Evolutionary conservation across 805 yeast species (phyloP).

Genomic region (Yarrowia sp.): DNA sequence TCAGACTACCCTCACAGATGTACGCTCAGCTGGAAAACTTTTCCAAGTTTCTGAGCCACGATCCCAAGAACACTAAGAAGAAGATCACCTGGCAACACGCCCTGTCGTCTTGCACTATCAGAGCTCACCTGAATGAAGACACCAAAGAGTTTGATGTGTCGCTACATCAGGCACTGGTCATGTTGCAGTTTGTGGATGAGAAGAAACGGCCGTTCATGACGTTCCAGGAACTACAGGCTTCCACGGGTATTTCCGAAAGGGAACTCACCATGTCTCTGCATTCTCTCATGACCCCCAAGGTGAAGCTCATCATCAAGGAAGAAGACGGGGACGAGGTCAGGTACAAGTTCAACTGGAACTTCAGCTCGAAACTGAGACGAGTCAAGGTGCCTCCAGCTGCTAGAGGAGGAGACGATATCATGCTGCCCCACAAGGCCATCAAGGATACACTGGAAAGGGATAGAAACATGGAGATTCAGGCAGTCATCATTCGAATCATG

Average conservation of each 20-base stretch:
- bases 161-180: conserved; percentile 46
- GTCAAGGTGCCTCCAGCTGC: conserved; percentile 46
- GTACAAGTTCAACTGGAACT: conserved; percentile 45
- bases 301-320: conserved; percentile 1
- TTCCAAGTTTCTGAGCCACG: conserved; percentile 41
- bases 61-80: conserved; percentile 38
- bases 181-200: conserved; percentile 45
- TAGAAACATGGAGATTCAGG: conserved; percentile 49
- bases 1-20: conserved; percentile 47
- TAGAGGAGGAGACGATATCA: conserved; percentile 38
- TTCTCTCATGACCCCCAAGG: conserved; percentile 27
- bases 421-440: conserved; percentile 42
- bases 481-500: conserved; percentile 49
- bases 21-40: conserved; percentile 43
- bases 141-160: conserved; percentile 47
- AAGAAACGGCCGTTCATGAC: conserved; percentile 41
- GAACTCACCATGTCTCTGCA: conserved; percentile 6
- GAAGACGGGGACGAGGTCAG: conserved; percentile 39
- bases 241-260: conserved; percentile 16
- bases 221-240: background rate
- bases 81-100: conserved; percentile 47
- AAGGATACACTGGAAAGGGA: conserved; percentile 46
- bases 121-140: conserved; percentile 47
- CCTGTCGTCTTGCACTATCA: conserved; percentile 47
- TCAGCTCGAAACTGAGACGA: conserved; percentile 43